Base-by-base conservation (phyloP, 345 rosid species). In the Arabidopsis suecica region DNA sequence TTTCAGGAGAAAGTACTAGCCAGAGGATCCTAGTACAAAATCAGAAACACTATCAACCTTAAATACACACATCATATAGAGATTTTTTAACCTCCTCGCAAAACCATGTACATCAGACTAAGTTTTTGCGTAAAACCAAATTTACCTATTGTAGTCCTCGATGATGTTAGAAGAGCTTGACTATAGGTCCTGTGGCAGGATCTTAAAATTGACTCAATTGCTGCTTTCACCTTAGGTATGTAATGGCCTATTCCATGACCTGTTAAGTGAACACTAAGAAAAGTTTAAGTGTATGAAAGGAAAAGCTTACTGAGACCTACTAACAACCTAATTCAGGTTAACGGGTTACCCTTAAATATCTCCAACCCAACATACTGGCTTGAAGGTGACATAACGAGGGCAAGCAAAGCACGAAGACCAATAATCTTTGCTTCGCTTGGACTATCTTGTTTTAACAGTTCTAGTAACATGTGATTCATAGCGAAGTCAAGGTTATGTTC, bases 401-500 rank as follows among this genome's bases (percentile, higher is more conserved):
- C 91, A 86, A 92, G 97, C 77, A 95, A 86, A 83, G 99, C 90
- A 68, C 97, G 95, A 30, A 95, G 94, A 68, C 97, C 99, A 78
- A 95, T 89, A 74, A 95, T 97, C 82, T 92, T 95, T 58, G 98
- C 98, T 81, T 95, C 99, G 80, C 93, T 95, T 61, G 83, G 86
- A 86, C 93, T 90, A 79, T 92, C 97, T 82, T 90, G 97, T 83
- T 92, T 95, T 77, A 95, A 86, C 81, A 95, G 85, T 85, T 92
- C 99, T 67, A 95, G 80, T 41, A 95, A 81, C 99, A 92, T 95
- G 80, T 92, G 99, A 78, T 95, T 95, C 98, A 92, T 95, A 67
- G 98, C 83, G 76, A 95, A 95, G 86, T 95, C 99, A 86, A 92
- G 98, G 86, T 95, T 92, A 86, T 95, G 99, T 54, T 92, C 99